These are phyloP conservation scores for Xylaria scruposa DNA, from an alignment of 495 filamentous ascomycete genomes.

Conservation along the genomic window DNA sequence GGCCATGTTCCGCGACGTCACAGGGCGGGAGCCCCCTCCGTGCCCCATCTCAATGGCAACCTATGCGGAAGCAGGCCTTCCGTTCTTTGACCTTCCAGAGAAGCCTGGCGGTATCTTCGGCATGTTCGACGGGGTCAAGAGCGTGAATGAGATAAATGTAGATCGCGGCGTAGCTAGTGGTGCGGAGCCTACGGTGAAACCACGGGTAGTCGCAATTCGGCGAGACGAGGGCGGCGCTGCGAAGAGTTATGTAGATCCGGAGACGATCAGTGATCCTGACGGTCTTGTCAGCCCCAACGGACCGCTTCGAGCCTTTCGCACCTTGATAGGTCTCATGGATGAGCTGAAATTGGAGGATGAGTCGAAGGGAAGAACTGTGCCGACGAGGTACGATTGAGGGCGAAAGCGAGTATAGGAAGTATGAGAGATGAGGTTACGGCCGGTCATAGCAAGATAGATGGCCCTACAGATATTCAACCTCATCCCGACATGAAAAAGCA, in stretches of 20 bases:
- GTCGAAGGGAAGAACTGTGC: too few relatives aligned
- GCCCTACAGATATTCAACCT: not conserved
- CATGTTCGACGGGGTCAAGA: slow-evolving; percentile 31
- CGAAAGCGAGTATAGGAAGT: not conserved
- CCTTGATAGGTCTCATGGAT: slow-evolving; percentile 26
- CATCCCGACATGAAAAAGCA: not conserved
- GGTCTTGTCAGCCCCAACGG: slow-evolving; percentile 22
- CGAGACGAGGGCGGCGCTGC: not conserved
- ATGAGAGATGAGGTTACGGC: not conserved
- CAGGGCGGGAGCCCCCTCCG: slow-evolving; percentile 38
- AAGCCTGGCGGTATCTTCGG: slow-evolving; percentile 32
- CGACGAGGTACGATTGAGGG: not conserved
- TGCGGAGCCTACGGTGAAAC: slow-evolving; percentile 15
- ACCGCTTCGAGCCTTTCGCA: slow-evolving; percentile 27
- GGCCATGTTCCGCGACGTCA: slow-evolving; percentile 42
- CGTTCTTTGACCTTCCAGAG: slow-evolving; percentile 48
- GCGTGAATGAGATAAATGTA: slow-evolving; percentile 35
- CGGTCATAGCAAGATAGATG: not conserved
- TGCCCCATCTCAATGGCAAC: slow-evolving; percentile 44
- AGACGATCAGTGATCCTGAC: slow-evolving; percentile 26
- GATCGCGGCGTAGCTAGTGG: slow-evolving; percentile 11
- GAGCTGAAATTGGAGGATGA: not conserved
- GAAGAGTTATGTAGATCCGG: not conserved
- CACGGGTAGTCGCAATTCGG: slow-evolving; percentile 16
- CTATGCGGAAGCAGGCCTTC: slow-evolving; percentile 42